Base-by-base conservation (phyloP, 208 protist species). In the Leishmania aethiopica region DNA sequence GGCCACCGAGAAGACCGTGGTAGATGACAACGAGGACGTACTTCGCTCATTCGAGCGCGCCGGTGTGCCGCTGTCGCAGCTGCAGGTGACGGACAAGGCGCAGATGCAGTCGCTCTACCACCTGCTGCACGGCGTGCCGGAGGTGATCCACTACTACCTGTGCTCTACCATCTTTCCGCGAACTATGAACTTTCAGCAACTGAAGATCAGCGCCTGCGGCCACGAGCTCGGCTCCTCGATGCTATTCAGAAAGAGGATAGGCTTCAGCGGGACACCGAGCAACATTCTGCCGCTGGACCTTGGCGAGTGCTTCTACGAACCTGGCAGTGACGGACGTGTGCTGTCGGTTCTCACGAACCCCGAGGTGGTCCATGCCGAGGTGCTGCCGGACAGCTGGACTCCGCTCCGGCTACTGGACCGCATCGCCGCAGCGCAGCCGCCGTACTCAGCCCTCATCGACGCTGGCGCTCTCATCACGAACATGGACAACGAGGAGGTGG, bases 381-480 rank as follows among this genome's bases (percentile, higher is more conserved):
- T 95, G 28, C 73, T 98, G 45, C 85, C 88, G 25, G 84, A 88
- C 45, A 91, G 94, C 78, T 99, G 98, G 98, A 94, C 92, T 25
- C 95, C 97, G 60, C 81, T 96, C 69, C 89, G 88, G 13, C 84
- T 99, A 32, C 89, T 99, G n/a, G 87, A 96, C 73, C 87, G 92
- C 49, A 97, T 99, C 40, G 94, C 97, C 25, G 84, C 84, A 13
- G 87, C 90, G 35, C 83, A 91, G 67, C 95, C 93, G 49, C 91
- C 96, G 32, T 98, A 87, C 79, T 89, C 98, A 47, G 94, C 98
- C 17, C 97, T 99, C 82, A 99, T 99, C 66, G 98, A 99, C 85
- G 97, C 97, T 28, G 98, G 98, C 45, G 98, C 98, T 8, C 92
- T 99, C 64, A 99, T 99, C 86, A 99, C 98, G 42, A 98, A 98